These are phyloP conservation scores for Crassisporium funariophilum DNA, from an alignment of 768 basidiomycete species.

Conservation along the genomic window DNA sequence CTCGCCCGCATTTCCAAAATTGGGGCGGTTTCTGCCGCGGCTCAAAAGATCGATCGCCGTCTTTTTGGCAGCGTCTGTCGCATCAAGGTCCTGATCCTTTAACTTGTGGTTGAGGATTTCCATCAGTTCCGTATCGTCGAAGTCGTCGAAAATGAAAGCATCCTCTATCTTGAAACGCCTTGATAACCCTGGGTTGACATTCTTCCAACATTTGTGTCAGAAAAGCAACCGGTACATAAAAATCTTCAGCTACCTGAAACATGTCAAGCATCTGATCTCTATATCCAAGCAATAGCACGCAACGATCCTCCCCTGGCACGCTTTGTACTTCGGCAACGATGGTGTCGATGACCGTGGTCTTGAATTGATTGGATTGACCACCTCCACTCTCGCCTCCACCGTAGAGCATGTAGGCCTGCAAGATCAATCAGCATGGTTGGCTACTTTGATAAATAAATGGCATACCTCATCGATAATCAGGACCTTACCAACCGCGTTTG, in stretches of 20 bases:
- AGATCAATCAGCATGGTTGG: not conserved
- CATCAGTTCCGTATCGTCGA: conserved; percentile 51
- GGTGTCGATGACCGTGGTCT: conserved; percentile 72
- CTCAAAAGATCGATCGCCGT: conserved; percentile 54
- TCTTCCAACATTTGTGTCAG: conserved; percentile 35
- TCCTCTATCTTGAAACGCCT: conserved; percentile 71
- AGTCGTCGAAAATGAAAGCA: conserved; percentile 69
- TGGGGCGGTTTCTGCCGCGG: conserved; percentile 48
- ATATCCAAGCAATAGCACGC: conserved; percentile 67
- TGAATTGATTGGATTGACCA: conserved; percentile 47
- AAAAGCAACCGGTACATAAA: not conserved
- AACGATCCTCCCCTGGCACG: conserved; percentile 68
- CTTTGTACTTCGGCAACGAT: conserved; percentile 76
- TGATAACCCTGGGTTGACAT: conserved; percentile 68
- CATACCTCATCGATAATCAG: not conserved
- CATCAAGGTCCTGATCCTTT: conserved; percentile 54
- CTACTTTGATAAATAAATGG: not conserved
- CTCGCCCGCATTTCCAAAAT: conserved; percentile 68
- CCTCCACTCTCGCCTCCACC: conserved; percentile 39
- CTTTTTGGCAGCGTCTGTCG: conserved; percentile 56
- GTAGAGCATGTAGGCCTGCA: conserved; percentile 28
- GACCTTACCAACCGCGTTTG: conserved; percentile 37
- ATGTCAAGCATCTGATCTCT: conserved; percentile 67
- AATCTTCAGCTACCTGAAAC: conserved; percentile 55
- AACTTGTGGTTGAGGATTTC: conserved; percentile 59